Conservation (phyloP, 176 grass and related monocot genomes). For the Thalia dealbata region DNA sequence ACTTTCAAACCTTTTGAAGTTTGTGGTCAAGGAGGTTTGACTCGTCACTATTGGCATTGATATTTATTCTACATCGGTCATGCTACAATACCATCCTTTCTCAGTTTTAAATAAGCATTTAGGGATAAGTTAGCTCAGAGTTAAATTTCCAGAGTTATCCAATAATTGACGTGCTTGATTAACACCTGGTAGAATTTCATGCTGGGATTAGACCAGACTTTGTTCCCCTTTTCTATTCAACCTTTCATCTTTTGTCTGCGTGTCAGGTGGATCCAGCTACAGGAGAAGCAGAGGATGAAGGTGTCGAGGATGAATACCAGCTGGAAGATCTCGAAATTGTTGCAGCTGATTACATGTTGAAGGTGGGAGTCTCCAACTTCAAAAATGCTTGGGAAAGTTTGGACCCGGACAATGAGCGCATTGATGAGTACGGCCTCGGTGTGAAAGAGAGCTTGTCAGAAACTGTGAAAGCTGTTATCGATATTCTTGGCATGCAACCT, state of each 20-base stretch:
- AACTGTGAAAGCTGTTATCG: slow-evolving; percentile 76
- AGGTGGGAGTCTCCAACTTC: slow-evolving; percentile 89
- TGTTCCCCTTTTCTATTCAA: not conserved
- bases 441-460: slow-evolving; percentile 75
- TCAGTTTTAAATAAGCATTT: not conserved
- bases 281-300: slow-evolving; percentile 86
- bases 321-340: slow-evolving; percentile 85
- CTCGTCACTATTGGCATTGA: not conserved
- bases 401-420: slow-evolving; percentile 63
- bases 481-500: slow-evolving; percentile 91
- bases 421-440: slow-evolving; percentile 92
- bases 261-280: slow-evolving; percentile 75
- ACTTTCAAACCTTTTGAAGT: slow-evolving; percentile 85
- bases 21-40: slow-evolving; percentile 88
- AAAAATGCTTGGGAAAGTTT: slow-evolving; percentile 93
- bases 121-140: not conserved
- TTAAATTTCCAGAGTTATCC: not conserved
- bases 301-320: slow-evolving; percentile 97
- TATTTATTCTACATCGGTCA: not conserved
- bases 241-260: slow-evolving; percentile 1
- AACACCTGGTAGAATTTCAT: too few relatives aligned
- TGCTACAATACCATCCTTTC: not conserved
- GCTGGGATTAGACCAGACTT: too few relatives aligned
- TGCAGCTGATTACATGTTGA: slow-evolving; percentile 88
- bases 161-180: too few relatives aligned